Conservation (phyloP, 345 rosid species). For the Brassica carinata region DNA sequence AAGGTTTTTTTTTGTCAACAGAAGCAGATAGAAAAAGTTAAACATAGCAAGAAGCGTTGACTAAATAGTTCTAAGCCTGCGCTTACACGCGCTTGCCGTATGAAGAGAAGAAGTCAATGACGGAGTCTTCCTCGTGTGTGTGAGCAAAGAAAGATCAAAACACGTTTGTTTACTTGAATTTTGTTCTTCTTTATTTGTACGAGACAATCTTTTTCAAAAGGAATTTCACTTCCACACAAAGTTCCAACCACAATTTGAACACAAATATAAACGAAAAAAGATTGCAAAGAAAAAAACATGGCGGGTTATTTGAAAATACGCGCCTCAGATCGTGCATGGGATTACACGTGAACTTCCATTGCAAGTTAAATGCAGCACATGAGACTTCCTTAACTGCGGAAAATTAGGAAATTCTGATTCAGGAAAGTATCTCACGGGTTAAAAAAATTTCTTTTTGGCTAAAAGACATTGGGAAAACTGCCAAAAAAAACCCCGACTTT, state of each 20-base stretch:
- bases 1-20: slow-evolving; percentile 4
- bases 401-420: slow-evolving; percentile 11
- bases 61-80: slow-evolving; percentile 11
- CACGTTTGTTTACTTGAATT: not conserved
- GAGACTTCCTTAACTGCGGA: slow-evolving; percentile 9
- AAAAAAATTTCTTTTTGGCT: no score
- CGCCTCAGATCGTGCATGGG: not conserved
- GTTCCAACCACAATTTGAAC: not conserved
- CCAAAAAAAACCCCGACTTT: no score
- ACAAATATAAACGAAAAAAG: not conserved
- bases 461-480: no score
- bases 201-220: not conserved
- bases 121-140: not conserved
- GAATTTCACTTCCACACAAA: not conserved
- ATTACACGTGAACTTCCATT: not conserved
- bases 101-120: slow-evolving; percentile 1
- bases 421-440: not conserved
- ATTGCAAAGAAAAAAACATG: not conserved
- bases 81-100: slow-evolving; percentile 7
- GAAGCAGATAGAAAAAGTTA: not conserved
- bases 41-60: slow-evolving; percentile 29
- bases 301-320: not conserved
- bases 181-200: not conserved
- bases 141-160: not conserved
- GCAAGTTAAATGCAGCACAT: not conserved